phyloP scores from a whole-genome alignment of 441 rosid species.

The Mallotus repandus region DNA sequence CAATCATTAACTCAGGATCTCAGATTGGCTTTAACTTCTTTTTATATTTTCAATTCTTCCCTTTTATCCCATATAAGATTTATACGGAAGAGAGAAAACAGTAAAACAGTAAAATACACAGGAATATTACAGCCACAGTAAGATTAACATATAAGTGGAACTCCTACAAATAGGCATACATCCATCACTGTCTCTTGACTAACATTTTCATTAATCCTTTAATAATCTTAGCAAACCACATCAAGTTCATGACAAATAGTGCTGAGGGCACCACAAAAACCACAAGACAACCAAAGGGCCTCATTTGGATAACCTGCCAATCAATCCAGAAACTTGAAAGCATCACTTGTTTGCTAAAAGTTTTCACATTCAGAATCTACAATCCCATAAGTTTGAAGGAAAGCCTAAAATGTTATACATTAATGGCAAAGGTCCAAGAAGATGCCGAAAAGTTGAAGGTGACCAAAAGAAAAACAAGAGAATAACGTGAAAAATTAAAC shows the following conservation, averaged over 20 bases:
- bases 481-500: not conserved
- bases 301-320: constrained; percentile 41
- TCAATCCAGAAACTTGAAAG: not conserved
- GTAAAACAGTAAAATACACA: not conserved
- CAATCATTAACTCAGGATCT: not conserved
- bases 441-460: not conserved
- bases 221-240: constrained; percentile 47
- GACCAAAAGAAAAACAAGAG: not conserved
- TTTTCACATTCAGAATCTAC: not conserved
- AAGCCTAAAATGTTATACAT: not conserved
- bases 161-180: too few relatives aligned
- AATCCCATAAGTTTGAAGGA: not conserved
- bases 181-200: constrained; percentile 35
- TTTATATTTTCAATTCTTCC: not conserved
- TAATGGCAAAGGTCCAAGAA: not conserved
- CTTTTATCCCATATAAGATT: not conserved
- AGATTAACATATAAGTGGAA: not conserved
- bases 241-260: constrained; percentile 34
- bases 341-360: not conserved
- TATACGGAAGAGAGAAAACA: not conserved
- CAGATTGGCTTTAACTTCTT: not conserved
- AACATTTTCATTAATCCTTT: constrained; percentile 43
- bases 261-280: constrained; percentile 37
- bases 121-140: not conserved
- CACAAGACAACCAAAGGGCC: constrained; percentile 32